These are phyloP conservation scores for Globisporangium splendens DNA, from an alignment of 352 stramenopile genomes.

Conservation along the genomic window DNA sequence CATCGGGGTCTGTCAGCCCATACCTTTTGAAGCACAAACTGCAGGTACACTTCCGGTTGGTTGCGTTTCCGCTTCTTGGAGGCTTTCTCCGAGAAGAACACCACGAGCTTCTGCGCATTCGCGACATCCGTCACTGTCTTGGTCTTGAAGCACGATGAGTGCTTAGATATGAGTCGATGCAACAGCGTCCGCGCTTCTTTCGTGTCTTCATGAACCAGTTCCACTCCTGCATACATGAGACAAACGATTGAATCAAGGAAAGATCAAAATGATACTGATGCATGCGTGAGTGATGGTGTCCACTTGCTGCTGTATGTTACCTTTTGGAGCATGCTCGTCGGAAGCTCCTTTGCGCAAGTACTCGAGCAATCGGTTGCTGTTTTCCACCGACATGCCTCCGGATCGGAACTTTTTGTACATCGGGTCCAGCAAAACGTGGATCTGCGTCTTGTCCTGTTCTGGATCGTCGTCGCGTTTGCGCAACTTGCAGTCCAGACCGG, in stretches of 20 bases:
- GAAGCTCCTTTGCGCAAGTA: constrained; percentile 55
- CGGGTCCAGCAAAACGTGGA: constrained; percentile 56
- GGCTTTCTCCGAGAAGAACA: constrained; percentile 56
- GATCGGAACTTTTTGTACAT: constrained; percentile 66
- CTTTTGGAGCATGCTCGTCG: constrained; percentile 29
- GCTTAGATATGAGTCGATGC: constrained; percentile 61
- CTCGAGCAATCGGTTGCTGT: constrained; percentile 44
- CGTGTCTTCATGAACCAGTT: constrained; percentile 51
- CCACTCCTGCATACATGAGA: constrained; percentile 29
- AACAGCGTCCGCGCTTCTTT: constrained; percentile 58
- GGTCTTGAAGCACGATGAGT: constrained; percentile 56
- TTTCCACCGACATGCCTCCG: constrained; percentile 42
- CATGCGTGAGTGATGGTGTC: too few relatives aligned
- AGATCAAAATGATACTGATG: neutral
- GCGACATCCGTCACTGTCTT: constrained; percentile 47
- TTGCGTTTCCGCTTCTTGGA: constrained; percentile 71
- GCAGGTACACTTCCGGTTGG: constrained; percentile 45
- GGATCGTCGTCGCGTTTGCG: constrained; percentile 15
- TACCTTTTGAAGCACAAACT: constrained; percentile 73
- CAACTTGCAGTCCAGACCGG: constrained; percentile 62
- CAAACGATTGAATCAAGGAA: neutral
- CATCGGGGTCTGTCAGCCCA: neutral
- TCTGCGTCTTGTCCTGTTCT: constrained; percentile 18
- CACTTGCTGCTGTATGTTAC: constrained; percentile 18
- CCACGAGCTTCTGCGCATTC: constrained; percentile 45